Evolutionary conservation across 352 stramenopile species (phyloP).

Genomic region (Pythium folliculosum): DNA sequence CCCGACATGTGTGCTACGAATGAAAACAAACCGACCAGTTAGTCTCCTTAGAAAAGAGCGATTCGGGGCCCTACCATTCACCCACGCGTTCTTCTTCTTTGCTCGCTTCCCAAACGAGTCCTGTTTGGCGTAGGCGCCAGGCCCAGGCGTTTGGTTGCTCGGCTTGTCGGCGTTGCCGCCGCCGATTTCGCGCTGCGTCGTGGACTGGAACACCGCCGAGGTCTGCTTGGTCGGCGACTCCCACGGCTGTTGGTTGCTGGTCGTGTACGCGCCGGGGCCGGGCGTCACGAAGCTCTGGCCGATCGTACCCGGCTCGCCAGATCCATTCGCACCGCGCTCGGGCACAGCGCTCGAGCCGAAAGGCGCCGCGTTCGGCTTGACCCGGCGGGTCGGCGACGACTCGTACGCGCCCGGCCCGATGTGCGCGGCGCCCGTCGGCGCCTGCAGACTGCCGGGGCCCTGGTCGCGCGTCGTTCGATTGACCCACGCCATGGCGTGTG

Average conservation of each 20-base stretch:
- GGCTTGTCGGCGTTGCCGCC: constrained; percentile 33
- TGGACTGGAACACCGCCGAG: constrained; percentile 55
- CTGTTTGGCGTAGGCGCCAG: constrained; percentile 55
- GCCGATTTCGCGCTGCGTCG: constrained; percentile 46
- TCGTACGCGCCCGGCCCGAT: constrained; percentile 70
- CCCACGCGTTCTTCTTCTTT: constrained; percentile 40
- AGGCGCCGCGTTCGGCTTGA: constrained; percentile 55
- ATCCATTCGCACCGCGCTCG: constrained; percentile 41
- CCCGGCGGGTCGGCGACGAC: constrained; percentile 33
- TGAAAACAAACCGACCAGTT: neutral
- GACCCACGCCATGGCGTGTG: constrained; percentile 62
- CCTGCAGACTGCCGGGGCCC: constrained; percentile 38
- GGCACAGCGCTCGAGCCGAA: constrained; percentile 61
- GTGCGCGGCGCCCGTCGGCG: constrained; percentile 25
- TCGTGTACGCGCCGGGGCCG: constrained; percentile 52
- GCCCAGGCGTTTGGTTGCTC: constrained; percentile 48
- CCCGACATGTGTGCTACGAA: constrained; percentile 19
- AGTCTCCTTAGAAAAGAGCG: too few species aligned
- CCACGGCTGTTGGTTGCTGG: constrained; percentile 47
- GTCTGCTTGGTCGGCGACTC: constrained; percentile 58
- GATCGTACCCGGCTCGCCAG: constrained; percentile 26
- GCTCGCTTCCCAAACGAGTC: constrained; percentile 46
- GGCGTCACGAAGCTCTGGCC: constrained; percentile 53
- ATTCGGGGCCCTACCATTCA: neutral
- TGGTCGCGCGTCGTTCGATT: constrained; percentile 66